A percentile compares a stretch with the other conserved stretches of the same genome.
Conservation (phyloP, 306 rosid genomes). For the Hippophae gyantsensis region DNA sequence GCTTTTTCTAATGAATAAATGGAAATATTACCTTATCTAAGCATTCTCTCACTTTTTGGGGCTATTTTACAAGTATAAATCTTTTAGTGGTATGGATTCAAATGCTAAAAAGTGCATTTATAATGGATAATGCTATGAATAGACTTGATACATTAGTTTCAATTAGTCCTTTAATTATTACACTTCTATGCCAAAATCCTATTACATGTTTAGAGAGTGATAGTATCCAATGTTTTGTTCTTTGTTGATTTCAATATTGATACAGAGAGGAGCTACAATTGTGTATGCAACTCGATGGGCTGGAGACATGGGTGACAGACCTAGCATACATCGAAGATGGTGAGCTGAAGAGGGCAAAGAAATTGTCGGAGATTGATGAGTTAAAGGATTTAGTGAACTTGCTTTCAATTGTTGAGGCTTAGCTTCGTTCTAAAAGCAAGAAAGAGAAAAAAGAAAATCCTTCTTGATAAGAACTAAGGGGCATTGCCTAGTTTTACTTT, state of each 20-base stretch:
- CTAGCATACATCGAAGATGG: conserved; percentile 93
- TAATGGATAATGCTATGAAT: neutral
- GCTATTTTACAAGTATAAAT: neutral
- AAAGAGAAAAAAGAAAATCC: conserved; percentile 40
- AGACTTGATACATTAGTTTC: no score
- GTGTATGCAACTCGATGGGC: conserved; percentile 97
- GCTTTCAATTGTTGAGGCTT: conserved; percentile 78
- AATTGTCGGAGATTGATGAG: conserved; percentile 60
- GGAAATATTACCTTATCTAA: neutral
- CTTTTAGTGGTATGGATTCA: neutral
- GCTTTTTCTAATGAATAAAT: neutral
- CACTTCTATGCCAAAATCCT: neutral
- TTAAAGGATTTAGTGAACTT: conserved; percentile 61
- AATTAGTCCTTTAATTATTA: neutral
- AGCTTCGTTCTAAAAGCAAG: conserved; percentile 82
- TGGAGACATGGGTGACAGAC: conserved; percentile 93
- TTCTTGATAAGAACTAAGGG: no score
- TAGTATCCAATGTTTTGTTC: no score
- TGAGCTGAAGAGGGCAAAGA: conserved; percentile 60
- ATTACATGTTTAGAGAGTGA: no score
- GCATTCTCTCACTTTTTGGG: neutral
- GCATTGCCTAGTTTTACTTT: no score
- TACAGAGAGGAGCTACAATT: conserved; percentile 76
- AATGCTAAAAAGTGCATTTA: neutral
- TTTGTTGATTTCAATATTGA: conserved; percentile 9